These are phyloP conservation scores for Alloteropsis angusta DNA, from an alignment of 202 grass and related monocot genomes.

Conservation along the genomic window DNA sequence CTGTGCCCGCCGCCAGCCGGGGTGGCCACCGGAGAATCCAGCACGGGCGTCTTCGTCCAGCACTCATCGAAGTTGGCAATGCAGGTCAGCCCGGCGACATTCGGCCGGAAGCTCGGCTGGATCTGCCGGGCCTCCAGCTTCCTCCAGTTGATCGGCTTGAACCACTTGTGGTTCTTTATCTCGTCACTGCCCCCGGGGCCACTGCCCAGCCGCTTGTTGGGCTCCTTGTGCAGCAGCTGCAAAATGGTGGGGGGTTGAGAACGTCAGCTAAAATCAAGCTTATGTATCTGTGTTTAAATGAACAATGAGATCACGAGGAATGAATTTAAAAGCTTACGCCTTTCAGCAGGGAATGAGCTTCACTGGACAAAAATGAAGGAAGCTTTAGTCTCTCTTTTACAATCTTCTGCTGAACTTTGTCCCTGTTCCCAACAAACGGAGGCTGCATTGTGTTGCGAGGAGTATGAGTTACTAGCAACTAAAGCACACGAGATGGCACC, in stretches of 20 bases:
- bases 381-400: slow-evolving; percentile 74
- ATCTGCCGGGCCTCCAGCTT: slow-evolving; percentile 62
- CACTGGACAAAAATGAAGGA: slow-evolving; percentile 59
- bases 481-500: not conserved
- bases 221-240: slow-evolving; percentile 74
- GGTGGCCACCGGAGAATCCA: slow-evolving; percentile 60
- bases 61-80: slow-evolving; percentile 66
- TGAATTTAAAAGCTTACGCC: slow-evolving; percentile 43
- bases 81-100: slow-evolving; percentile 45
- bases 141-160: slow-evolving; percentile 71
- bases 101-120: slow-evolving; percentile 62
- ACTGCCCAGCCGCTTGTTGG: slow-evolving; percentile 50
- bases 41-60: slow-evolving; percentile 55
- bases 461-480: not conserved
- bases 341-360: slow-evolving; percentile 82
- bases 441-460: slow-evolving; percentile 31
- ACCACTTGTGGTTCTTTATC: slow-evolving; percentile 78
- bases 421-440: slow-evolving; percentile 52
- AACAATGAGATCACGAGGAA: not conserved
- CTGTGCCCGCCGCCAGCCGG: slow-evolving; percentile 33
- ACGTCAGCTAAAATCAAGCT: not conserved
- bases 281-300: not conserved
- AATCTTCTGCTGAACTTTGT: slow-evolving; percentile 77
- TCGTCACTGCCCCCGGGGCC: slow-evolving; percentile 34
- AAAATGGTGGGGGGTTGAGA: not conserved